phyloP scores from a whole-genome alignment of 352 stramenopile species.

The Phytophthora pini region DNA sequence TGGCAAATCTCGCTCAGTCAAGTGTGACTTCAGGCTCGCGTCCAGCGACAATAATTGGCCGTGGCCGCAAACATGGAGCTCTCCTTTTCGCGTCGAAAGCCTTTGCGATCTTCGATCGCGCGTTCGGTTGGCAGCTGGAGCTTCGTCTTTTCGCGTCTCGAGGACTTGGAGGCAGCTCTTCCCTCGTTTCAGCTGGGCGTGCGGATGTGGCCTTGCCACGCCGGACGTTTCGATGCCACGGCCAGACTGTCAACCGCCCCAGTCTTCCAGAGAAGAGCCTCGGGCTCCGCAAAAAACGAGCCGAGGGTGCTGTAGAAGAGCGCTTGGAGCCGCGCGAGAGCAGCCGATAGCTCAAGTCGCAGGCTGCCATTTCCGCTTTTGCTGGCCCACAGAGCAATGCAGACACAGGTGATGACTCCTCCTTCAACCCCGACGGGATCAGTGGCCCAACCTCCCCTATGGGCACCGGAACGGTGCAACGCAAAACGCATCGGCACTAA shows the following conservation, averaged over 20 bases:
- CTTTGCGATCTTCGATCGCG: constrained; percentile 7
- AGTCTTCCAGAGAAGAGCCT: constrained; percentile 28
- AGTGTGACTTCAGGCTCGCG: neutral
- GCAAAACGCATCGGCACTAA: constrained; percentile 25
- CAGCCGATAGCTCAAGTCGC: constrained; percentile 17
- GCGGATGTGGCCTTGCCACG: constrained; percentile 29
- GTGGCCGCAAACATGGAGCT: constrained; percentile 21
- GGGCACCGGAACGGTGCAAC: constrained; percentile 39
- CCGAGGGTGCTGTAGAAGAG: constrained; percentile 37
- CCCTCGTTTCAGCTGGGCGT: constrained; percentile 36
- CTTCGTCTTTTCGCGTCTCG: constrained; percentile 38
- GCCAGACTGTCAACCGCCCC: constrained; percentile 4
- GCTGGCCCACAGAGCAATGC: constrained; percentile 19
- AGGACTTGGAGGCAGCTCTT: constrained; percentile 35
- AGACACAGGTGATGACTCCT: constrained; percentile 28
- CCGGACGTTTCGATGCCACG: constrained; percentile 34
- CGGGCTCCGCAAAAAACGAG: constrained; percentile 19
- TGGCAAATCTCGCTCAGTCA: constrained; percentile 21
- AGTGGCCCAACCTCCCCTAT: constrained; percentile 27
- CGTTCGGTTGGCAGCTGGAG: constrained; percentile 8
- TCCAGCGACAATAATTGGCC: constrained; percentile 10
- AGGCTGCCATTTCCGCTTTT: constrained; percentile 32
- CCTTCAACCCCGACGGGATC: constrained; percentile 36
- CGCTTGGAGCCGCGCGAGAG: constrained; percentile 7
- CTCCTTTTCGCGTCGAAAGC: constrained; percentile 20